Evolutionary conservation across 176 grass and related monocot species (phyloP).

Genomic region (Raddia guianensis): DNA sequence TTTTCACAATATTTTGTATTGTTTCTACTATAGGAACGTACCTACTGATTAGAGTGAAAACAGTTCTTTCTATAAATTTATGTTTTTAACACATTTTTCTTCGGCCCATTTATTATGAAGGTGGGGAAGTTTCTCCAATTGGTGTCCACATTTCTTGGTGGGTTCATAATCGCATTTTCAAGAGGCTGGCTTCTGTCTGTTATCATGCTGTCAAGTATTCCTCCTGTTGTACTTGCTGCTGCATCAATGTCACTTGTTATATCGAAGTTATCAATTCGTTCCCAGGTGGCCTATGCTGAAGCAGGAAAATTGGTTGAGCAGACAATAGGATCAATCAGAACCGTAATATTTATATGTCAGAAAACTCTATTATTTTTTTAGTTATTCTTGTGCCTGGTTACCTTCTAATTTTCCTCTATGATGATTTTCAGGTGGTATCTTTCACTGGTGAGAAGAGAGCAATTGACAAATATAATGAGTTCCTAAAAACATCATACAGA

Average conservation of each 20-base stretch:
- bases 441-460: slow-evolving; percentile 77
- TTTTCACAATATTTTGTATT: background rate
- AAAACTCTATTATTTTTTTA: background rate
- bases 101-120: slow-evolving; percentile 39
- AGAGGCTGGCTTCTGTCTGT: slow-evolving; percentile 70
- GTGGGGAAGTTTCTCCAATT: slow-evolving; percentile 69
- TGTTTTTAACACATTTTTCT: slow-evolving; percentile 16
- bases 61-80: background rate
- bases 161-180: slow-evolving; percentile 60
- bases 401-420: slow-evolving; percentile 15
- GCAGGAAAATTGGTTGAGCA: slow-evolving; percentile 76
- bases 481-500: slow-evolving; percentile 58
- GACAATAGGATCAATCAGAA: slow-evolving; percentile 75
- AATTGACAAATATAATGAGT: slow-evolving; percentile 58
- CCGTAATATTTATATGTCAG: slow-evolving; percentile 46
- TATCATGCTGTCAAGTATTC: slow-evolving; percentile 62
- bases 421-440: slow-evolving; percentile 62
- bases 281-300: slow-evolving; percentile 70
- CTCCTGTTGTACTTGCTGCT: slow-evolving; percentile 55
- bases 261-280: slow-evolving; percentile 57
- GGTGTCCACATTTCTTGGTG: slow-evolving; percentile 59
- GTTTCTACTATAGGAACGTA: slow-evolving; percentile 3
- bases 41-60: background rate
- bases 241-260: slow-evolving; percentile 55
- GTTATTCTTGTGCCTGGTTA: background rate